Percentiles rank a stretch among this genome's conserved stretches.
Evolutionary conservation across 768 basidiomycete species (phyloP).

Genomic region (Psilocybe tampanensis): DNA sequence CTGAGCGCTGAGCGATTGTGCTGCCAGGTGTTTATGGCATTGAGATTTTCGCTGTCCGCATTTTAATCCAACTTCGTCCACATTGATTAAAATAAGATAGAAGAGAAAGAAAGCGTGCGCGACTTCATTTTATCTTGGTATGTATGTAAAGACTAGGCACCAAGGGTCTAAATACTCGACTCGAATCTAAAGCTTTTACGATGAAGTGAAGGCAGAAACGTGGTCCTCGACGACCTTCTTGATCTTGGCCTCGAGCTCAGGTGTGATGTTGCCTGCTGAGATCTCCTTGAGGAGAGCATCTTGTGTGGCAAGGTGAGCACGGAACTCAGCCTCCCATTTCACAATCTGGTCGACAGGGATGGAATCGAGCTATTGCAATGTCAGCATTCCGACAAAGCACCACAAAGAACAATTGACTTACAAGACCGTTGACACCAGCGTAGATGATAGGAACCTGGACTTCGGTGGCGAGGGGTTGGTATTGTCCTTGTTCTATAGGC

Average conservation of each 20-base stretch:
- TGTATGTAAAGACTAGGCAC: slow-evolving; percentile 12
- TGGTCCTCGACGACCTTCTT: slow-evolving; percentile 94
- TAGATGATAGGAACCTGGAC: slow-evolving; percentile 99
- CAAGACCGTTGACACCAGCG: slow-evolving; percentile 99
- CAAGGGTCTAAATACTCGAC: slow-evolving; percentile 30
- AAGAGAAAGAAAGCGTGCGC: slow-evolving; percentile 21
- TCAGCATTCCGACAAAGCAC: neutral
- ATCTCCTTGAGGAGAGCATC: slow-evolving; percentile 81
- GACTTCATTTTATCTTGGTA: slow-evolving; percentile 35
- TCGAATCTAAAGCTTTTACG: slow-evolving; percentile 34
- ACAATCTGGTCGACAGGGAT: slow-evolving; percentile 96
- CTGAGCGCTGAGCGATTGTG: no score
- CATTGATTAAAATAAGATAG: slow-evolving; percentile 8
- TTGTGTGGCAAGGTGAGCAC: slow-evolving; percentile 83
- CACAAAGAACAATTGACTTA: slow-evolving; percentile 38
- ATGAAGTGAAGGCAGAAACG: slow-evolving; percentile 77
- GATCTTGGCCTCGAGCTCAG: slow-evolving; percentile 91
- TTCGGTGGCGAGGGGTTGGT: slow-evolving; percentile 93
- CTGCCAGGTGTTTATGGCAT: no score
- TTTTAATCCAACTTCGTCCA: no score
- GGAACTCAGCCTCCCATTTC: slow-evolving; percentile 92
- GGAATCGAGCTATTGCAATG: slow-evolving; percentile 71
- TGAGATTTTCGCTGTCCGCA: no score
- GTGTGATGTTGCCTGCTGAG: slow-evolving; percentile 77
- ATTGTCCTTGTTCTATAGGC: slow-evolving; percentile 91